These are phyloP conservation scores for Pelargonium nanum DNA, from an alignment of 345 rosid genomes.

Conservation along the genomic window DNA sequence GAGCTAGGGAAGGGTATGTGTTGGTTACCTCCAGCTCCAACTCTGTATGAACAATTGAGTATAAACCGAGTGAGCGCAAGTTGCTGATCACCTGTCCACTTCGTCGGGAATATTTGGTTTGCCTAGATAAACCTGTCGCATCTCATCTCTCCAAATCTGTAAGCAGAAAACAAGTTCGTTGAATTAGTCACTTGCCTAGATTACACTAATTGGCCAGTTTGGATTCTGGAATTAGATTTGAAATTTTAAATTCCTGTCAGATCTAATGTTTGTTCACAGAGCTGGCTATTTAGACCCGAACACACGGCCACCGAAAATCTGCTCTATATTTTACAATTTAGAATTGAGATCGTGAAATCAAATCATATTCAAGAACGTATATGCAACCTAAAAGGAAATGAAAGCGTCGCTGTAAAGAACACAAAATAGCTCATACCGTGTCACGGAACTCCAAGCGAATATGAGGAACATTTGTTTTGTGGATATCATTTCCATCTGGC, in stretches of 20 bases:
- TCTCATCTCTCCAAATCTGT: constrained; percentile 95
- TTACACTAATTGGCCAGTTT: not conserved
- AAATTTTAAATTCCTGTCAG: too few relatives aligned
- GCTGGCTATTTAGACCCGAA: too few relatives aligned
- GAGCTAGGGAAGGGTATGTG: not conserved
- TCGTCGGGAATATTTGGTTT: constrained; percentile 34
- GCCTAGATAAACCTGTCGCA: constrained; percentile 74
- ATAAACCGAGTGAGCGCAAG: not conserved
- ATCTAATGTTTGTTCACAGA: too few relatives aligned
- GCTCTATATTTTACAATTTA: too few relatives aligned
- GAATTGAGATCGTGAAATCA: too few relatives aligned
- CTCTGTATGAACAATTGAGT: not conserved
- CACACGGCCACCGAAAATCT: too few relatives aligned
- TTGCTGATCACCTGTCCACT: not conserved
- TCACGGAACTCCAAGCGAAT: constrained; percentile 90
- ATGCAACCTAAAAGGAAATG: too few relatives aligned
- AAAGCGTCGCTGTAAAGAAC: not conserved
- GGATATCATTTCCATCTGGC: constrained; percentile 90
- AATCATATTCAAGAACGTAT: too few relatives aligned
- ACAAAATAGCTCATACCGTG: constrained; percentile 52
- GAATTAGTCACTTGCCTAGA: not conserved
- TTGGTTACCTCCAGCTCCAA: not conserved
- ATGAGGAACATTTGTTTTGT: constrained; percentile 88
- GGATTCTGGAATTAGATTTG: not conserved
- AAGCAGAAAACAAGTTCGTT: not conserved